Base-by-base conservation (phyloP, 495 filamentous ascomycete genomes). In the Hyaloscypha variabilis region DNA sequence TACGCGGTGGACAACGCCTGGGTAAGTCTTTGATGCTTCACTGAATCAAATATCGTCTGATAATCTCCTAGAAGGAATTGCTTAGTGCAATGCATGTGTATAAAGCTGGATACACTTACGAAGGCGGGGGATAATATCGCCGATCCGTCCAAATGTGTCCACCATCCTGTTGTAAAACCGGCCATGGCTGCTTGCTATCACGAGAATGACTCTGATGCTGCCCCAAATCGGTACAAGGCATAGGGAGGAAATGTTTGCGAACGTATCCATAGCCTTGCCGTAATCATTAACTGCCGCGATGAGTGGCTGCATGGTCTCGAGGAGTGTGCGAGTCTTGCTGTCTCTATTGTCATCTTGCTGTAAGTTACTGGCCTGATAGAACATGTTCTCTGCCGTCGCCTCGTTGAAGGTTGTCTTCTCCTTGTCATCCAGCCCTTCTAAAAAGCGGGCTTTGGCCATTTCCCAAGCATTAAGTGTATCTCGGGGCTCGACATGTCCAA, bases 141-240 rank as follows among this genome's bases (percentile, higher is more conserved):
- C 77, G 54, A 79, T 80, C 24, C 67, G 66, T 21, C 65, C 72
- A 57, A 80, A 66, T 68, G 78, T 80, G 25, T 77, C 74, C 0
- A 76, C 65, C n/a, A 81, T 34, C 42, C 69, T 75, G 5, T 71
- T 63, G 39, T 73, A 78, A 29, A 78, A 80, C 55, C 75, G 73
- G 1, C 69, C 68, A 39, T 70, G 71, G 42, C 72, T 71, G 25
- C 59, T 51, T 8, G 77, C 78, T 42, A 79, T 69, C 39, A 77
- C 73, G 1, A 82, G 62, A 21, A 81, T 53, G 14, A 82, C 71
- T 26, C 77, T 56, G 19, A 82, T 61, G 36, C 78, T 77, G 1
- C 77, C 79, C 79, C 79, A 82, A 23, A 81, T 63, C 6, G 78
- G 77, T 24, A 70, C 67, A 29, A 82, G 55, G 17, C 75, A 69